A percentile compares a stretch with the other conserved stretches of the same genome.
phyloP scores from a whole-genome alignment of 768 basidiomycete species.

The Mycena indigotica region DNA sequence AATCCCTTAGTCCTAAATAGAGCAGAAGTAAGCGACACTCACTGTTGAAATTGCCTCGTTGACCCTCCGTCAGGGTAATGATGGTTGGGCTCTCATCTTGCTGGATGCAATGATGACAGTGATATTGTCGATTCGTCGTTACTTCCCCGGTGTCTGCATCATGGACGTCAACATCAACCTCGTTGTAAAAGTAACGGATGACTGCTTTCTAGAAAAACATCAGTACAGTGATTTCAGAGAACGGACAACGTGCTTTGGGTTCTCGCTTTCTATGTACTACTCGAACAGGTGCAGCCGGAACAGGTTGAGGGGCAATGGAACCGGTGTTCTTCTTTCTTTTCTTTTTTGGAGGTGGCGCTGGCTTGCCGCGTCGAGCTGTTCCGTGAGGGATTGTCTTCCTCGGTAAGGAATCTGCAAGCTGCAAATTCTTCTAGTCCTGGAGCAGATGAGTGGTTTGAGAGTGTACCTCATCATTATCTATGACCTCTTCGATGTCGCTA shows the following conservation, averaged over 20 bases:
- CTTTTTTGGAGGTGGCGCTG: not conserved
- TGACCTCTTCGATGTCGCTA: not conserved
- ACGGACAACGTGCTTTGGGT: not conserved
- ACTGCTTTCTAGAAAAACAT: not conserved
- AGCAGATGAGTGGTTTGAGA: not conserved
- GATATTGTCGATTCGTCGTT: not conserved
- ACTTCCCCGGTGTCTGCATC: not conserved
- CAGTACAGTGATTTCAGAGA: not conserved
- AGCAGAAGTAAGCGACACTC: not conserved
- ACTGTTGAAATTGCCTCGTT: not conserved
- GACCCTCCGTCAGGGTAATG: not conserved
- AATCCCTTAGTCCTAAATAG: not conserved
- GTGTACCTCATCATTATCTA: not conserved
- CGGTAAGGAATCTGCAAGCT: not conserved
- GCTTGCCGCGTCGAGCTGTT: not conserved
- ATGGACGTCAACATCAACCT: not conserved
- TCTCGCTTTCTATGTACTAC: not conserved
- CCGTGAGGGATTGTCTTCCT: not conserved
- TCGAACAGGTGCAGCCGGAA: not conserved
- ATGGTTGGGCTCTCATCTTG: not conserved
- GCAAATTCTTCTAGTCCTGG: not conserved
- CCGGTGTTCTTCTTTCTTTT: not conserved
- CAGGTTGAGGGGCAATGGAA: not conserved
- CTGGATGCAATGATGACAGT: not conserved
- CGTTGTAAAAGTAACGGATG: not conserved